phyloP scores from a whole-genome alignment of 2,329 filamentous ascomycete species.

The Aotearoamyces nothofagi region DNA sequence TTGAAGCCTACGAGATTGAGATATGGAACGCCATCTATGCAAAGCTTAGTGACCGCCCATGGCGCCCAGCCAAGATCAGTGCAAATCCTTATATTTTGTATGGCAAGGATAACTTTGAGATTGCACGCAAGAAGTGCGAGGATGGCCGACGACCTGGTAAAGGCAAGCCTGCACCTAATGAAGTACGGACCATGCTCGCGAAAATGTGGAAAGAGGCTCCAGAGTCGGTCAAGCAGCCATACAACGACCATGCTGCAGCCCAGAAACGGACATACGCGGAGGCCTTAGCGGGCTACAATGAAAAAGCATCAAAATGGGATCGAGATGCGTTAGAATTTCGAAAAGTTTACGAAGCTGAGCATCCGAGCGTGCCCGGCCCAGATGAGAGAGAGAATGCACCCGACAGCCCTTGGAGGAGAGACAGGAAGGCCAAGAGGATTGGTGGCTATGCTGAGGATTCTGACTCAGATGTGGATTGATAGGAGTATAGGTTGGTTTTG shows the following conservation, averaged over 20 bases:
- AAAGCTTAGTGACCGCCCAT: constrained; percentile 59
- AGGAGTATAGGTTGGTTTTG: no score
- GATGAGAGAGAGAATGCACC: constrained; percentile 12
- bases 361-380: constrained; percentile 28
- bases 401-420: constrained; percentile 16
- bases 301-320: constrained; percentile 58
- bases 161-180: constrained; percentile 54
- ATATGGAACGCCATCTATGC: constrained; percentile 34
- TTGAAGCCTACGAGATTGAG: constrained; percentile 40
- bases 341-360: constrained; percentile 33
- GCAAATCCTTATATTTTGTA: constrained; percentile 83
- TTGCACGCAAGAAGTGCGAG: constrained; percentile 42
- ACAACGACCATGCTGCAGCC: constrained; percentile 55
- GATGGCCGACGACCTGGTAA: constrained; percentile 49
- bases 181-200: constrained; percentile 73
- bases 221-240: constrained; percentile 59
- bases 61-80: constrained; percentile 55
- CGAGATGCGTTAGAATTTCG: constrained; percentile 40
- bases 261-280: constrained; percentile 52
- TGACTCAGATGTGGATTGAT: constrained; percentile 12
- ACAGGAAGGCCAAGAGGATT: constrained; percentile 18
- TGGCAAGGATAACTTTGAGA: constrained; percentile 64
- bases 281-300: constrained; percentile 42
- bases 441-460: constrained; percentile 19
- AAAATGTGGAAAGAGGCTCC: constrained; percentile 78